Evolutionary conservation across 108 stramenopile genomes (phyloP), one percentile per base, ranked within the genome.

Genomic region (Nitzschia sp.): DNA sequence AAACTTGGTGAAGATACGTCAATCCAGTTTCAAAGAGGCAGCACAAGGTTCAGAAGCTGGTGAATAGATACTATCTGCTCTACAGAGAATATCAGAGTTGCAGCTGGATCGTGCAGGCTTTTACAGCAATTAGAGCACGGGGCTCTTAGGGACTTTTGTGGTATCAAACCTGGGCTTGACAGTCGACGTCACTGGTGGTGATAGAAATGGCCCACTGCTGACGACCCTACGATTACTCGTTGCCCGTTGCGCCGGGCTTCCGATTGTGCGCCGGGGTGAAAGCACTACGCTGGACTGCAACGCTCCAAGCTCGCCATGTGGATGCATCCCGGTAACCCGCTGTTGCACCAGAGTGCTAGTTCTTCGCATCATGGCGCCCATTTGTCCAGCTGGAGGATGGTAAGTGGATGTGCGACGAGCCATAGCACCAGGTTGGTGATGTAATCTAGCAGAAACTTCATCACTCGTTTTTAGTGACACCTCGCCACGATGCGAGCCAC

Each of bases 1-100:
- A 57, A 90, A 89, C 66, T 70, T 94, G 34, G 83, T 91, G 36
- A 91, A 94, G 65, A 86, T 94, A 51, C 73, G 80, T 27, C 42
- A 58, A 46, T 75, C 84, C 2, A 81, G 77, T 51, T 85, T 81
- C 63, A 64, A 64, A 21, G 80, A 85, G 31, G 80, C 77, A n/a
- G 68, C 76, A 27, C 66, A 81, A 54, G 71, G 72, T 25, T 68
- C 65, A 5, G 68, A 79, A 26, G 71, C 64, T 15, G 73, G n/a
- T n/a, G n/a, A n/a, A n/a, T n/a, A n/a, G n/a, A n/a, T n/a, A 60
- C 32, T 2, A 60, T 1, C 25, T 36, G n/a, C n/a, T n/a, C n/a
- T n/a, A n/a, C n/a, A n/a, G n/a, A n/a, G n/a, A 56, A 56, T 5
- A 57, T 24, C 28, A 66, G 28, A 29, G 11, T 15, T 19, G 21